Base-by-base conservation (phyloP, 805 yeast species). In the Candida oleophila region DNA sequence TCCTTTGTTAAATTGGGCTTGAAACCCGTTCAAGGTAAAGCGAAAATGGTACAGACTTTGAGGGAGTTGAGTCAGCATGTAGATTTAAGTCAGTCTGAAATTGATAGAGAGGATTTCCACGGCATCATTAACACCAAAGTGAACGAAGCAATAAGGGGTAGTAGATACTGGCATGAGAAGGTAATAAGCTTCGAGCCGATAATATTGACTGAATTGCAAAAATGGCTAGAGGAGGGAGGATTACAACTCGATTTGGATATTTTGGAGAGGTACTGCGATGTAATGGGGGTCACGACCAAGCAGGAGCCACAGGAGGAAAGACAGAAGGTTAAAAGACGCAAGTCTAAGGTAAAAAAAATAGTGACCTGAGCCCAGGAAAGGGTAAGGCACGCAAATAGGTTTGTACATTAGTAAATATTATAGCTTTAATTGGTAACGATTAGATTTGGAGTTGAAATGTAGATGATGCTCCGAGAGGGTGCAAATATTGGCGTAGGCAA, bases 1-100 rank as follows among this genome's bases (percentile, higher is more conserved):
- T 60, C 59, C 43, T 55, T 71, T 41, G 48, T 49, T 7, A 56
- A 53, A 18, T 70, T 74, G 74, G 74, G 70, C 1, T 50, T 74
- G 44, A 71, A 71, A 46, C 71, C 72, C 2, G 59, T 57, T 4
- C 63, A 55, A 50, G 57, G 67, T 7, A 59, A 64, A 44, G 45
- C 47, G 5, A 60, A 62, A 42, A 70, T 70, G 76, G 51, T 71
- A 9, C 54, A 61, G 28, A 49, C 62, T 1, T 54, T 70, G 18
- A 45, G 48, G 2, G 54, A 59, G 7, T 55, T 41, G 16, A 32
- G 33, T 20, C 22, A 22, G 35, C 43, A 41, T 19, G 21, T 41
- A 3, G 35, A 41, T 19, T 18, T 21, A 21, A 28, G 20, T 12
- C 34, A 28, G 19, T 4, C 4, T 21, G 19, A 32, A 18, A 20